Percentiles rank a stretch among this genome's conserved stretches.
Conservation (phyloP, 345 rosid species). For the Citrus inodora region DNA sequence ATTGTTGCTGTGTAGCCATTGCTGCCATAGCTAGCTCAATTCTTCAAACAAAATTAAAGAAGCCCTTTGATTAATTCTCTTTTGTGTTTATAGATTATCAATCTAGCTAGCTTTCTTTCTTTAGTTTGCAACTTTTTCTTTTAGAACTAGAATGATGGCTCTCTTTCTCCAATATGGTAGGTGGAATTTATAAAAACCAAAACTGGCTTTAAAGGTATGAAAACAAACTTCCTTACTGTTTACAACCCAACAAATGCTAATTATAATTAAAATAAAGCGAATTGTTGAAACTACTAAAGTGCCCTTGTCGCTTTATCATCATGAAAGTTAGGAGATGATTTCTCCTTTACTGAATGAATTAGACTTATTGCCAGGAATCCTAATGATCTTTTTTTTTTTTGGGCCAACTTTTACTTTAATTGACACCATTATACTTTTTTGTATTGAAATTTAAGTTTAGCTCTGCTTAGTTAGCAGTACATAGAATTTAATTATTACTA, state of each 20-base stretch:
- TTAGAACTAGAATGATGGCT: slow-evolving; percentile 28
- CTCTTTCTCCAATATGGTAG: slow-evolving; percentile 33
- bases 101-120: too few relatives aligned
- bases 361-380: slow-evolving; percentile 13
- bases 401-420: background rate
- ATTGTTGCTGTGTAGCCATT: slow-evolving; percentile 51
- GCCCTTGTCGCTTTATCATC: slow-evolving; percentile 23
- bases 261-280: background rate
- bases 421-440: slow-evolving; percentile 3
- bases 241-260: slow-evolving; percentile 21
- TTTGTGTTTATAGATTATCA: background rate
- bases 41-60: background rate
- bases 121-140: background rate
- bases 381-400: slow-evolving; percentile 8
- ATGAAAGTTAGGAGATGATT: slow-evolving; percentile 26
- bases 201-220: slow-evolving; percentile 34
- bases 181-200: slow-evolving; percentile 18
- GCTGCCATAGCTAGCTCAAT: slow-evolving; percentile 1
- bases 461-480: background rate
- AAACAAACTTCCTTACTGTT: slow-evolving; percentile 27
- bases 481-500: background rate
- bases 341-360: slow-evolving; percentile 29
- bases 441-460: slow-evolving; percentile 12
- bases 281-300: slow-evolving; percentile 18
- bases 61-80: slow-evolving; percentile 8